Percentiles rank a stretch among this genome's conserved stretches.
These are phyloP conservation scores for Tylopilus orsonianus DNA, from an alignment of 1,284 basidiomycete species.

Conservation along the genomic window DNA sequence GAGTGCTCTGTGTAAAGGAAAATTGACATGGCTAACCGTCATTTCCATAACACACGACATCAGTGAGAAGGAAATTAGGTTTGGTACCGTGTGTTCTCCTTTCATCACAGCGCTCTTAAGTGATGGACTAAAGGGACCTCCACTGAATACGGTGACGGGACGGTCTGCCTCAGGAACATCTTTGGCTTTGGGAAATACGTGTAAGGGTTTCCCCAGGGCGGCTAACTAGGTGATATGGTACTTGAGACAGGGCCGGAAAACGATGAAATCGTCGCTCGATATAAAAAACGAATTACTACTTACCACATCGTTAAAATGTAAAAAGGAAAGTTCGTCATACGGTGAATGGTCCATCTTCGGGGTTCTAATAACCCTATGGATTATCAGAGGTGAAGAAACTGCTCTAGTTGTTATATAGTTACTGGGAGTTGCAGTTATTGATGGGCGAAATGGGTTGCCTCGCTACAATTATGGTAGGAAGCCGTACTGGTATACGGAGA, in stretches of 20 bases:
- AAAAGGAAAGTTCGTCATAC: conserved; percentile 8
- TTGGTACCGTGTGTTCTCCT: conserved; percentile 13
- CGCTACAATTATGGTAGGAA: not conserved
- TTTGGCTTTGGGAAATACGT: conserved; percentile 6
- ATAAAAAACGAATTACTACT: not conserved
- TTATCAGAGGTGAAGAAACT: not conserved
- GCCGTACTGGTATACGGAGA: not conserved
- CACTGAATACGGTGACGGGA: conserved; percentile 9
- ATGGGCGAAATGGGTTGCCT: not conserved
- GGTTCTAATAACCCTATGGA: not conserved
- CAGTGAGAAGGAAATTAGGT: conserved; percentile 15
- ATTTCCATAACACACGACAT: conserved; percentile 14
- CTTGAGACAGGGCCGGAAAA: not conserved
- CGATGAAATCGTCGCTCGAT: not conserved
- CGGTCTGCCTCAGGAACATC: not conserved
- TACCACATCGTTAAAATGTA: conserved; percentile 17
- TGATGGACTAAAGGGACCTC: conserved; percentile 23
- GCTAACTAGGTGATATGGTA: conserved; percentile 11
- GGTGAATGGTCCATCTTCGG: not conserved
- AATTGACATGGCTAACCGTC: conserved; percentile 1
- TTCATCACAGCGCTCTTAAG: conserved; percentile 21
- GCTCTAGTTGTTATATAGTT: not conserved
- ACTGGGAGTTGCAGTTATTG: too few relatives aligned
- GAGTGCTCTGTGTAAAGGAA: too few relatives aligned
- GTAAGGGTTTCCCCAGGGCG: conserved; percentile 5